Conservation (phyloP, 2,329 filamentous ascomycete genomes). For the Curvularia eragrostidis region DNA sequence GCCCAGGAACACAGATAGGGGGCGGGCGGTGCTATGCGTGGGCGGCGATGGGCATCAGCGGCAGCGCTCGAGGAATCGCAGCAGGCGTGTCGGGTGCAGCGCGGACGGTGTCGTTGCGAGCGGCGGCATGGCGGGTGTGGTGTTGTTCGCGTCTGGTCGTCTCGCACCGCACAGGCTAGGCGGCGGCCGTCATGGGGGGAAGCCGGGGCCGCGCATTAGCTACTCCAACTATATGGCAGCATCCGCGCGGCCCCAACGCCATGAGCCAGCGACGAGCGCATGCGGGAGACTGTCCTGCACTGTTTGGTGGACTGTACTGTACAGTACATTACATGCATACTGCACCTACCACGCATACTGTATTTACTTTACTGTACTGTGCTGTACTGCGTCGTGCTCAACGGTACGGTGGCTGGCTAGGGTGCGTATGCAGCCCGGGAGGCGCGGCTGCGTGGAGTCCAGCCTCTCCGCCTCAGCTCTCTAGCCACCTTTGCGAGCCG, state of each 20-base stretch:
- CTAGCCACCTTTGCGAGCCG: constrained; percentile 8
- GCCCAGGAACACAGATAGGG: constrained; percentile 1
- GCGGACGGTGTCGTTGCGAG: neutral
- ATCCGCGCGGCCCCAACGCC: neutral
- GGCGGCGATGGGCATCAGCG: neutral
- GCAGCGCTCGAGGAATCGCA: neutral
- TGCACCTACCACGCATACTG: no score
- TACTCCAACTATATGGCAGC: neutral
- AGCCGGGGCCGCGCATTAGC: neutral
- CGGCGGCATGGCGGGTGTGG: neutral
- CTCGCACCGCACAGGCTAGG: no score
- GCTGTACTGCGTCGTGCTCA: neutral
- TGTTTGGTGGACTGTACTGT: no score
- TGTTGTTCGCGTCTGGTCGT: neutral
- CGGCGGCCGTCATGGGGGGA: neutral
- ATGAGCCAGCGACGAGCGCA: neutral
- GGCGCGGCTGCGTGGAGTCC: constrained; percentile 19
- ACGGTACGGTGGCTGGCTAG: constrained; percentile 2
- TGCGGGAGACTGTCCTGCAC: no score
- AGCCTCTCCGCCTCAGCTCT: constrained; percentile 23
- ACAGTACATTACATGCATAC: no score
- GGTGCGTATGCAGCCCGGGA: constrained; percentile 15
- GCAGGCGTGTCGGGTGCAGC: neutral
- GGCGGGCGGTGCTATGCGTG: neutral
- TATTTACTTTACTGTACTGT: no score